phyloP scores from a whole-genome alignment of 371 early-diverging fungal genomes.

The Syncephalastrum sp. region DNA sequence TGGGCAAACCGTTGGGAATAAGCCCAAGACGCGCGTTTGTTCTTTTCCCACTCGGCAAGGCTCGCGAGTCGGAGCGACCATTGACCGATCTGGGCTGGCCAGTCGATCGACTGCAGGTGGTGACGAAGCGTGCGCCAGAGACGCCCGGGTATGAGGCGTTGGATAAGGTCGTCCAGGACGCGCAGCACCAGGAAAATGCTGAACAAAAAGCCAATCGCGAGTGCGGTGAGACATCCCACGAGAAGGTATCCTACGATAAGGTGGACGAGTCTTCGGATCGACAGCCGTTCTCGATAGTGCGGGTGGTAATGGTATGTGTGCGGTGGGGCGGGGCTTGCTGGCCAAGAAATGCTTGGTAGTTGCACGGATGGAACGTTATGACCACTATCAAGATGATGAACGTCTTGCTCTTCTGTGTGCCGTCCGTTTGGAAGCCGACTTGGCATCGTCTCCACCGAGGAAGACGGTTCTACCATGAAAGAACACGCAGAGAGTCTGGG shows the following conservation, averaged over 20 bases:
- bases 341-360: neutral
- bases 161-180: slow-evolving; percentile 28
- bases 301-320: neutral
- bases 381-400: no score
- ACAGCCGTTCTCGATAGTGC: neutral
- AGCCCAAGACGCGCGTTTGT: slow-evolving; percentile 31
- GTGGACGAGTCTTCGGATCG: no score
- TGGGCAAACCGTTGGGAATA: slow-evolving; percentile 12
- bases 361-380: no score
- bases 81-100: slow-evolving; percentile 18
- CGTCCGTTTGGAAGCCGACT: no score
- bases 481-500: no score
- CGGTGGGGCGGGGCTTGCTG: neutral
- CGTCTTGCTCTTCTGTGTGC: no score
- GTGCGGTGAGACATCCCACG: neutral
- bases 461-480: no score
- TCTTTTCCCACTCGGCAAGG: slow-evolving; percentile 41
- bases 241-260: neutral
- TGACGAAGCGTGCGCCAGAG: slow-evolving; percentile 16
- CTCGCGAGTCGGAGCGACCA: slow-evolving; percentile 26
- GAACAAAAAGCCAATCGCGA: slow-evolving; percentile 19
- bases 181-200: slow-evolving; percentile 28
- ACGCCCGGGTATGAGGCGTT: slow-evolving; percentile 20
- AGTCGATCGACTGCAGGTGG: slow-evolving; percentile 19
- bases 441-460: no score